phyloP scores from a whole-genome alignment of 169 alveolate species.

The Eimeria maxima region DNA sequence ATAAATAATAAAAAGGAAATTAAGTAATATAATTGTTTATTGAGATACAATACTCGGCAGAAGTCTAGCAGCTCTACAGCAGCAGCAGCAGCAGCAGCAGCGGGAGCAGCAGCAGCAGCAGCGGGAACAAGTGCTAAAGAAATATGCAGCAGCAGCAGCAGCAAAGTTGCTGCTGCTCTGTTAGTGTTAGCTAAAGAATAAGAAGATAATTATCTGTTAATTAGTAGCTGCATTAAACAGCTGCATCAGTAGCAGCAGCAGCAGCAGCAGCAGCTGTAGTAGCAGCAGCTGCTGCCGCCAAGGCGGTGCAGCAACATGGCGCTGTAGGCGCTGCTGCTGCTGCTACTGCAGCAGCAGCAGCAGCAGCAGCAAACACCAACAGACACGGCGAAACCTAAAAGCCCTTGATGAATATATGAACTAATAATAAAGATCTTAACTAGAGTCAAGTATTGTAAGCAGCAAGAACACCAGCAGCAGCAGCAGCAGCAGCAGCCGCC shows the following conservation, averaged over 20 bases:
- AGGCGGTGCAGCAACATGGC: slow-evolving; percentile 23
- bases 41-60: not conserved
- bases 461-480: not conserved
- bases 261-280: not conserved
- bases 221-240: not conserved
- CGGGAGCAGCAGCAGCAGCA: no score
- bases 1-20: no score
- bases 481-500: slow-evolving; percentile 30
- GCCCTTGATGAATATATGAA: not conserved
- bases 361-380: not conserved
- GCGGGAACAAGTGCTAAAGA: no score
- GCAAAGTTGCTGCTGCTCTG: not conserved
- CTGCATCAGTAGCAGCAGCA: not conserved
- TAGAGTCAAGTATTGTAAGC: not conserved
- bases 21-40: no score
- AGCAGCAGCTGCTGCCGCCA: not conserved
- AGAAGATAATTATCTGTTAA: not conserved
- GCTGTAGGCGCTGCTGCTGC: slow-evolving; percentile 1
- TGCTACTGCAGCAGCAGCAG: not conserved
- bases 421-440: not conserved
- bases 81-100: slow-evolving; percentile 33
- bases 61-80: not conserved
- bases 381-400: not conserved
- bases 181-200: not conserved
- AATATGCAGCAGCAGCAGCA: not conserved